Base-by-base conservation (phyloP, 192 early-diverging fungal species). In the Hyaloraphidium curvatum region DNA sequence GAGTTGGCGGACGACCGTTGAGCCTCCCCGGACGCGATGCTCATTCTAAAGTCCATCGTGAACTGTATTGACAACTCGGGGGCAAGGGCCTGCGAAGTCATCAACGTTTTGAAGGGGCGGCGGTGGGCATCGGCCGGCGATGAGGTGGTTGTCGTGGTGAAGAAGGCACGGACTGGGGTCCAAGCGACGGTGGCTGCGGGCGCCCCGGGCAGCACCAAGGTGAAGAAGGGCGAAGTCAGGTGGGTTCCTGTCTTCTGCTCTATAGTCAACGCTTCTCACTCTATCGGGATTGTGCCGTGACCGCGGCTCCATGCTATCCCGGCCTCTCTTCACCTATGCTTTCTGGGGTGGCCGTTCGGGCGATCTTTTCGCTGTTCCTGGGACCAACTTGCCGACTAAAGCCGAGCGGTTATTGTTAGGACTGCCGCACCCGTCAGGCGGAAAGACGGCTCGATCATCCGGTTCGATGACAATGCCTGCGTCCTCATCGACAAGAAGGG, bases 61-160 rank as follows among this genome's bases (percentile, higher is more conserved):
- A 83, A 87, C 64, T 89, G 92, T 50, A 95, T 97, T 65, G 93
- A 97, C 77, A 97, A 97, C 74, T 87, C 87, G 28, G 91, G 93
- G 4, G 92, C 89, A 17, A 63, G 87, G 22, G 62, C 90, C 43
- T 89, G 82, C 22, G 93, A 97, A 69, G 93, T 90, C 72, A 93
- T 97, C 68, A 84, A 87, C 59, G 87, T 37, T n/a, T 37, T 37
- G 7, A 37, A 37, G 33, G n/a, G n/a, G 9, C 7, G n/a, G 33
- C 33, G 33, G n/a, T 37, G 33, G 33, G 33, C 33, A 7, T 37
- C 50, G 0, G n/a, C 80, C 54, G 91, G 91, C 40, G 89, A 92
- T 68, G 91, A 92, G 61, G 89, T 96, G 51, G 89, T 92, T 3
- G 81, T 84, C 52, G 83, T 88, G n/a, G 89, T 96, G 22, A 92